These are phyloP conservation scores for Metarhizium brunneum DNA, from an alignment of 2,329 filamentous ascomycete species.

Conservation along the genomic window DNA sequence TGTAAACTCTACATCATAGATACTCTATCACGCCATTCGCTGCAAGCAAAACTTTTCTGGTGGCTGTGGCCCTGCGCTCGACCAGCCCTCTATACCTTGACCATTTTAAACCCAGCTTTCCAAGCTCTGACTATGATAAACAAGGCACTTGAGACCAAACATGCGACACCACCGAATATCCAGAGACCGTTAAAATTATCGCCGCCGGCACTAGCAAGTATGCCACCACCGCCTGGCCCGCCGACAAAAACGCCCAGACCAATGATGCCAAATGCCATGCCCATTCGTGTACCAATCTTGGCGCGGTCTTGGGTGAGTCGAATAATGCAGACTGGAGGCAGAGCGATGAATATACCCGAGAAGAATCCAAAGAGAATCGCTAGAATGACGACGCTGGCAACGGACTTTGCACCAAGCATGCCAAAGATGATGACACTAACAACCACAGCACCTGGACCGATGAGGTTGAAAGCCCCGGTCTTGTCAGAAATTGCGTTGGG, in stretches of 20 bases:
- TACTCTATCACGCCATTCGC: too few species aligned
- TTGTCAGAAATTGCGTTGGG: too few species aligned
- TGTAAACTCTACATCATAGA: too few species aligned
- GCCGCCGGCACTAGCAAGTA: constrained; percentile 6
- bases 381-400: constrained; percentile 23
- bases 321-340: constrained; percentile 30
- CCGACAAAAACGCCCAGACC: constrained; percentile 23
- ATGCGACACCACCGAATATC: too few species aligned
- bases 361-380: constrained; percentile 13
- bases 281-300: constrained; percentile 32
- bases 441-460: constrained; percentile 9
- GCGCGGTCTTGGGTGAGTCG: constrained; percentile 28
- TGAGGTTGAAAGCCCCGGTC: too few species aligned
- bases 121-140: too few species aligned
- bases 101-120: too few species aligned
- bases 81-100: too few species aligned
- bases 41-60: too few species aligned
- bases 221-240: constrained; percentile 23
- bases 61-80: too few species aligned
- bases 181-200: too few species aligned
- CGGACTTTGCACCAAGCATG: constrained; percentile 16
- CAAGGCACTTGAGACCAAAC: too few species aligned
- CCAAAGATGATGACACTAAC: constrained; percentile 29
- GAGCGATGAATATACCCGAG: constrained; percentile 7
- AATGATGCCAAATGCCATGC: constrained; percentile 24